phyloP scores from a whole-genome alignment of 768 basidiomycete genomes.

The Mycena vitilis region DNA sequence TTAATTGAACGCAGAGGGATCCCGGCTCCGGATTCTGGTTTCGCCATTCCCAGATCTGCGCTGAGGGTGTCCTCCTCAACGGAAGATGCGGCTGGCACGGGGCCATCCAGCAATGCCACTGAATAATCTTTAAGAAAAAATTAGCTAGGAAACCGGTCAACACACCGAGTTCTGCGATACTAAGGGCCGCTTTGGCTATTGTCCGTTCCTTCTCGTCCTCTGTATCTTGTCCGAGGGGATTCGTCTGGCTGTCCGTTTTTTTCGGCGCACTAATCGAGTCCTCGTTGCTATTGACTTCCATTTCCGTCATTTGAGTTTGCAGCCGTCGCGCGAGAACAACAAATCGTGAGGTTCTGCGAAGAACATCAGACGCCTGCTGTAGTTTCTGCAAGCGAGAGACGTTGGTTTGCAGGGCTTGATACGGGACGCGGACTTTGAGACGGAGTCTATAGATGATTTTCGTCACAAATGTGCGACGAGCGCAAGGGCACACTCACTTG shows the following conservation, averaged over 20 bases:
- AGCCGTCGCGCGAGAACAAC: conserved; percentile 85
- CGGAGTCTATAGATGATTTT: conserved; percentile 68
- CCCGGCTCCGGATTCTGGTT: conserved; percentile 38
- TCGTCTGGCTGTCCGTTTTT: conserved; percentile 25
- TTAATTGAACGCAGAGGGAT: conserved; percentile 80
- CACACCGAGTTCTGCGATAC: conserved; percentile 90
- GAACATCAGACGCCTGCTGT: conserved; percentile 85
- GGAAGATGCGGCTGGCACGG: conserved; percentile 33
- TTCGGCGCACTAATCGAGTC: conserved; percentile 13
- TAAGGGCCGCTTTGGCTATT: conserved; percentile 94
- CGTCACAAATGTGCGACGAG: conserved; percentile 34
- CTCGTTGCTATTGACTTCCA: conserved; percentile 51
- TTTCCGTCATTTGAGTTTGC: conserved; percentile 86
- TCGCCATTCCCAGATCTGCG: conserved; percentile 31
- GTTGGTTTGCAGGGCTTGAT: conserved; percentile 76
- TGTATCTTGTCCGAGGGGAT: conserved; percentile 47
- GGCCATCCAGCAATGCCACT: conserved; percentile 67
- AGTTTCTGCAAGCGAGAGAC: conserved; percentile 82
- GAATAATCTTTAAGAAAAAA: conserved; percentile 20
- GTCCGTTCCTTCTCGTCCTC: conserved; percentile 88
- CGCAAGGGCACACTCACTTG: conserved; percentile 63
- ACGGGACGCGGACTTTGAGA: conserved; percentile 87
- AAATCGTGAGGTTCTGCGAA: conserved; percentile 88
- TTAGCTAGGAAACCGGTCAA: conserved; percentile 26
- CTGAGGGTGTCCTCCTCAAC: background rate